These are phyloP conservation scores for Theobroma cacao DNA, from an alignment of 345 rosid genomes.

Conservation along the genomic window DNA sequence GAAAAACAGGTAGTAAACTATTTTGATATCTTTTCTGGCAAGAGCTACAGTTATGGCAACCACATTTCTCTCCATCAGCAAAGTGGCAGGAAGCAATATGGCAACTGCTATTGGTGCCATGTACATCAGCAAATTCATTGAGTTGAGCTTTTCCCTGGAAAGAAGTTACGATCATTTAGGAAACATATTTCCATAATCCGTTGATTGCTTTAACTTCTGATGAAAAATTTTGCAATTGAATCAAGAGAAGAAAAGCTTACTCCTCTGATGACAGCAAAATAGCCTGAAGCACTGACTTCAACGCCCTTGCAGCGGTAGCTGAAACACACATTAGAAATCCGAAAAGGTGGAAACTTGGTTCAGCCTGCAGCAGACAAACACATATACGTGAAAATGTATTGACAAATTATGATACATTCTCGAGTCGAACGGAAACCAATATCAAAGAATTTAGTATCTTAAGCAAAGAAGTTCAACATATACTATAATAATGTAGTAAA, in stretches of 20 bases:
- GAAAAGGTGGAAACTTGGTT: slow-evolving; percentile 73
- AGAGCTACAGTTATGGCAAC: slow-evolving; percentile 35
- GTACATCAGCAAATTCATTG: slow-evolving; percentile 56
- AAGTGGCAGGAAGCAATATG: slow-evolving; percentile 49
- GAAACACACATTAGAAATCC: slow-evolving; percentile 66
- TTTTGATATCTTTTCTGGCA: slow-evolving; percentile 48
- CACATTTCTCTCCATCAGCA: slow-evolving; percentile 53
- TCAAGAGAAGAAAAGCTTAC: slow-evolving; percentile 23
- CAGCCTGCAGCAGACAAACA: slow-evolving; percentile 37
- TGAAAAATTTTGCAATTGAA: neutral
- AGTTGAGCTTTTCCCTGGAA: slow-evolving; percentile 57
- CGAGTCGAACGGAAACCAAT: neutral
- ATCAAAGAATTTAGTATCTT: neutral
- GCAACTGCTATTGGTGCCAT: slow-evolving; percentile 56
- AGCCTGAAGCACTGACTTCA: slow-evolving; percentile 71
- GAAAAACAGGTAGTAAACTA: slow-evolving; percentile 50
- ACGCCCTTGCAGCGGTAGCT: slow-evolving; percentile 82
- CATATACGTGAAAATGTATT: neutral
- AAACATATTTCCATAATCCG: neutral
- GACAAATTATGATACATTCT: neutral
- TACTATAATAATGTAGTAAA: neutral
- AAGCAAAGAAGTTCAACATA: neutral
- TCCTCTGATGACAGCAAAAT: slow-evolving; percentile 73
- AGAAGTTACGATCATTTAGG: too few relatives aligned
- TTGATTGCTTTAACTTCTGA: neutral